Evolutionary conservation across 768 basidiomycete species (phyloP).

Genomic region (Dictyophora rubrovolvata): DNA sequence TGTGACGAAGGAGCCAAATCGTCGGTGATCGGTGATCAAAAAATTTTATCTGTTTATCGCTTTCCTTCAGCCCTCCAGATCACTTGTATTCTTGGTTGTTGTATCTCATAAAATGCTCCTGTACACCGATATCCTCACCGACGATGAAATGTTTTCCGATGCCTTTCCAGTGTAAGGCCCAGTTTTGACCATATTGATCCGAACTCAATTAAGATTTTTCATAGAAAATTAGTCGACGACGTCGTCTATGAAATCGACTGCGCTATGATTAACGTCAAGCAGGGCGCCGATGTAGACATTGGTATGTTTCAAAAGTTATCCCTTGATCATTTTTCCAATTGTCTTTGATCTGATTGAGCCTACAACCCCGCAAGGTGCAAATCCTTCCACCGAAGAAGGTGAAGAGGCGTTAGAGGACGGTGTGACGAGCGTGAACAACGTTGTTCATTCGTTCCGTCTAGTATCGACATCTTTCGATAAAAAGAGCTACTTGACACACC

Average conservation of each 20-base stretch:
- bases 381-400: conserved; percentile 83
- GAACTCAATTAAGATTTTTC: conserved; percentile 1
- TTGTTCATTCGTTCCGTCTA: conserved; percentile 87
- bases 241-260: conserved; percentile 87
- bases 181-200: not conserved
- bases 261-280: conserved; percentile 53
- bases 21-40: conserved; percentile 4
- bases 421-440: conserved; percentile 71
- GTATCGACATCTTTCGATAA: conserved; percentile 78
- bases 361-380: conserved; percentile 51
- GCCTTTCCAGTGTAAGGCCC: conserved; percentile 71
- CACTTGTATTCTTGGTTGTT: not conserved
- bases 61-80: not conserved
- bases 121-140: conserved; percentile 60
- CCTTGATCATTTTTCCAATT: not conserved
- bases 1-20: conserved; percentile 2
- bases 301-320: conserved; percentile 38
- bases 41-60: not conserved
- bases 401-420: conserved; percentile 78
- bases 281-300: conserved; percentile 78
- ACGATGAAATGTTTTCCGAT: conserved; percentile 91
- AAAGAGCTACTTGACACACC: conserved; percentile 68
- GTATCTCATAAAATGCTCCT: conserved; percentile 49
- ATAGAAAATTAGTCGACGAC: conserved; percentile 66
- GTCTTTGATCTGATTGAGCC: conserved; percentile 1